Evolutionary conservation across 1,284 basidiomycete genomes (phyloP).

Genomic region (Cryptococcus wingfieldii): DNA sequence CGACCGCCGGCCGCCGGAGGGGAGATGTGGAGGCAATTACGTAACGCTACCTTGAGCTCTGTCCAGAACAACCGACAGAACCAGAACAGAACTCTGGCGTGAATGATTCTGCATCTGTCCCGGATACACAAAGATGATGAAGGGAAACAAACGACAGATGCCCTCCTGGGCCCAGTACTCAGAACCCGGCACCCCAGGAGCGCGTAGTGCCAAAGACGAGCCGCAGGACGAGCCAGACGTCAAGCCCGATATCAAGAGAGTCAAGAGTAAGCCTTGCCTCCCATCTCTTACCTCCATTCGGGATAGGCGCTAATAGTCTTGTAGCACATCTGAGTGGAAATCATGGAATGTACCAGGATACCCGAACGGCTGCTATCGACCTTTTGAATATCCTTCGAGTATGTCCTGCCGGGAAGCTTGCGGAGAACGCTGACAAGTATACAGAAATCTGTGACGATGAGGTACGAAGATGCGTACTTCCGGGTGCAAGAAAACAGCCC

Average conservation of each 20-base stretch:
- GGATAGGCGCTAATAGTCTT: background rate
- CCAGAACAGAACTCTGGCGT: too few relatives aligned
- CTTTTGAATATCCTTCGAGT: conserved; percentile 32
- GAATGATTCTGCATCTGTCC: too few relatives aligned
- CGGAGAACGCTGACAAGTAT: background rate
- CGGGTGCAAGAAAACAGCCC: conserved; percentile 32
- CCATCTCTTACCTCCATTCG: background rate
- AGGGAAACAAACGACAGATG: conserved; percentile 10
- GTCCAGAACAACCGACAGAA: too few relatives aligned
- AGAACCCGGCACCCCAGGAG: conserved; percentile 5
- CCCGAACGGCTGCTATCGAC: conserved; percentile 31
- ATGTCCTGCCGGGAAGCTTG: background rate
- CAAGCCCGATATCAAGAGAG: conserved; percentile 8
- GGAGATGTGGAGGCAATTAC: too few relatives aligned
- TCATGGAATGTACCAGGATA: conserved; percentile 26
- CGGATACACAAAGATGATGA: background rate
- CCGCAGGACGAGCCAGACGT: background rate
- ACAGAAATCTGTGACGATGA: conserved; percentile 30
- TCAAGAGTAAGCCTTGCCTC: conserved; percentile 7
- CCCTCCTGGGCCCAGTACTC: conserved; percentile 11
- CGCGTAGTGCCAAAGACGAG: conserved; percentile 13
- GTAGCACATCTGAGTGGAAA: conserved; percentile 6
- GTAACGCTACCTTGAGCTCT: too few relatives aligned
- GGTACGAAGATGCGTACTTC: conserved; percentile 33
- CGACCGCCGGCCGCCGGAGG: too few relatives aligned